Evolutionary conservation across 169 alveolate species (phyloP), one percentile per base, ranked within the genome.

Genomic region (Plasmodium knowlesi): DNA sequence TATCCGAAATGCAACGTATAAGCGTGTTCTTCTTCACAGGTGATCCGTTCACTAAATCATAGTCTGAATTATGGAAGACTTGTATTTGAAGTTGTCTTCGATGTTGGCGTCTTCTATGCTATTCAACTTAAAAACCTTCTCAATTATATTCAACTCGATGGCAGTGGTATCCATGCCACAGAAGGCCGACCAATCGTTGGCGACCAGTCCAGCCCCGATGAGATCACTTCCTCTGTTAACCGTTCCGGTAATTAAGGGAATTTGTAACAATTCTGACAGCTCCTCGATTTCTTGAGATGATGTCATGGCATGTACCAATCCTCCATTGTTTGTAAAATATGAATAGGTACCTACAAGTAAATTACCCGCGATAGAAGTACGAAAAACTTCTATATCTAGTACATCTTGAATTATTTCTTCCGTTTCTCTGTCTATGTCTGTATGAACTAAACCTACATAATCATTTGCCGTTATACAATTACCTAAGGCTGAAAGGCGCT

Each of bases 161-260:
- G 99, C 98, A 25, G 99, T 99, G n/a, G 99, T 99, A 82, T 99
- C 99, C 97, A 98, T 98, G 43, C 99, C 99, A 91, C 99, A 98
- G 94, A 99, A 99, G 10, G 99, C 99, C 8, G 99, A 98, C 99
- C 99, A 98, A 95, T 99, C 99, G 96, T 99, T 99, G 19, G 98
- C 99, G 57, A 98, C 98, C 41, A 98, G 94, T 0, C 98, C 98
- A n/a, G 98, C 97, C 8, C 98, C 98, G 82, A 98, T 96, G 19
- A 98, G 99, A 92, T 98, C 99, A 32, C 99, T 97, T 32, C 99
- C 99, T 86, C 99, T 97, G 95, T 99, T 99, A 50, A 99, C 98
- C 0, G 99, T 99, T 50, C 99, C 99, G 19, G 99, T 99, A 19
- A 99, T 98, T 70, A 99, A 95, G 1, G 99, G 99, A 2, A 97